Conservation (phyloP, 805 yeast genomes). For the Huiozyma naganishii region DNA sequence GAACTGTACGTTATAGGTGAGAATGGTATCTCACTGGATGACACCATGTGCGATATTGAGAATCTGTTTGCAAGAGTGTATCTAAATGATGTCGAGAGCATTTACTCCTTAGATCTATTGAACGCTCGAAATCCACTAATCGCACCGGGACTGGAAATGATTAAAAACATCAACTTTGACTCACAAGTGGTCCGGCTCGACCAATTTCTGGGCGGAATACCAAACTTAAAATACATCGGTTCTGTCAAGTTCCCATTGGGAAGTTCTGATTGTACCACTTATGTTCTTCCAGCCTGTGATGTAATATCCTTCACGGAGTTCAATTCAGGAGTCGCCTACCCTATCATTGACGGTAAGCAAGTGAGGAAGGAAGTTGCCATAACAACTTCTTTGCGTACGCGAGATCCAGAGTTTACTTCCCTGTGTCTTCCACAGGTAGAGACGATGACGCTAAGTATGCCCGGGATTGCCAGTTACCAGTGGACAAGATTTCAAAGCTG, state of each 20-base stretch:
- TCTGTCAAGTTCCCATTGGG: constrained; percentile 14
- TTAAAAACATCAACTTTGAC: constrained; percentile 11
- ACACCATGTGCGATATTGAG: constrained; percentile 14
- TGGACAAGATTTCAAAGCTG: constrained; percentile 10
- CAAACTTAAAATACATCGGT: constrained; percentile 10
- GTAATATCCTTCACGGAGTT: constrained; percentile 13
- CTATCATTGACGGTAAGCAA: constrained; percentile 14
- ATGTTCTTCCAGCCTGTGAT: constrained; percentile 16
- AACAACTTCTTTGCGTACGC: constrained; percentile 10
- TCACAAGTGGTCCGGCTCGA: constrained; percentile 1
- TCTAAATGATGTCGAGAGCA: constrained; percentile 10
- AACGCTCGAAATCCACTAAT: constrained; percentile 7
- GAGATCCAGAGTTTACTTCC: constrained; percentile 9
- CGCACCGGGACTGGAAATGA: constrained; percentile 9
- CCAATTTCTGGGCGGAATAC: constrained; percentile 9
- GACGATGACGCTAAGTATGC: constrained; percentile 6
- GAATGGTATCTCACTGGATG: neutral
- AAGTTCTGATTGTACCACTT: neutral
- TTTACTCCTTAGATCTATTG: constrained; percentile 17
- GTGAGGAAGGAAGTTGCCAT: constrained; percentile 9
- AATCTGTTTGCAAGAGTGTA: constrained; percentile 18
- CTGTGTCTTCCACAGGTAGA: constrained; percentile 12
- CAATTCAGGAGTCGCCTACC: constrained; percentile 9
- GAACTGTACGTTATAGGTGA: constrained; percentile 21
- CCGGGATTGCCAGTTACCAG: constrained; percentile 4